Percentiles rank a stretch among this genome's conserved stretches.
Evolutionary conservation across 805 yeast species (phyloP).

Genomic region (Candida corydali): DNA sequence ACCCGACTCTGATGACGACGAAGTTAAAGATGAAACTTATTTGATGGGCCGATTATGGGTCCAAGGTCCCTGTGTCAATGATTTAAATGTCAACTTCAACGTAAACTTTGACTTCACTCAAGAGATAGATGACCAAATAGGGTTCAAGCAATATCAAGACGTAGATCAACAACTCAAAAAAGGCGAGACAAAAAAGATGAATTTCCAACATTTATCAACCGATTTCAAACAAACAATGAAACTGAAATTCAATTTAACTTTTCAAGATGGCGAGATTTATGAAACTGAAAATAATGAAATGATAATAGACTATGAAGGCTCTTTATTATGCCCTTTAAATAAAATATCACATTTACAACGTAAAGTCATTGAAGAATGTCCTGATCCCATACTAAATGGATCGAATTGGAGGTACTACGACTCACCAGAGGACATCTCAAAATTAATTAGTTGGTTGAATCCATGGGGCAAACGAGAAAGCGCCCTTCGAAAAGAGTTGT

Average conservation of each 20-base stretch:
- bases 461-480: constrained; percentile 74
- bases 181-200: constrained; percentile 16
- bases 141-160: constrained; percentile 9
- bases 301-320: constrained; percentile 18
- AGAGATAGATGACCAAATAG: constrained; percentile 33
- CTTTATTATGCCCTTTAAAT: constrained; percentile 8
- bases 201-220: constrained; percentile 20
- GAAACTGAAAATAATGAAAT: constrained; percentile 2
- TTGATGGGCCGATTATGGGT: constrained; percentile 85
- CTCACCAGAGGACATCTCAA: constrained; percentile 50
- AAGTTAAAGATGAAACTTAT: constrained; percentile 50
- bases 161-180: constrained; percentile 13
- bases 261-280: constrained; percentile 16
- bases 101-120: constrained; percentile 8
- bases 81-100: constrained; percentile 25
- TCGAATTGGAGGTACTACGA: constrained; percentile 73
- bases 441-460: constrained; percentile 62
- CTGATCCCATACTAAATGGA: constrained; percentile 49
- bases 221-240: constrained; percentile 21
- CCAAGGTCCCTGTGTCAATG: constrained; percentile 74
- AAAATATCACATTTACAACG: constrained; percentile 42
- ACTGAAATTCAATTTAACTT: constrained; percentile 24
- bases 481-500: constrained; percentile 57
- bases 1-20: constrained; percentile 26
- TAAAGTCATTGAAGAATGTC: constrained; percentile 64